Percentiles rank a stretch among this genome's conserved stretches.
Evolutionary conservation across 2,329 filamentous ascomycete species (phyloP).

Genomic region (Cercospora zeina): DNA sequence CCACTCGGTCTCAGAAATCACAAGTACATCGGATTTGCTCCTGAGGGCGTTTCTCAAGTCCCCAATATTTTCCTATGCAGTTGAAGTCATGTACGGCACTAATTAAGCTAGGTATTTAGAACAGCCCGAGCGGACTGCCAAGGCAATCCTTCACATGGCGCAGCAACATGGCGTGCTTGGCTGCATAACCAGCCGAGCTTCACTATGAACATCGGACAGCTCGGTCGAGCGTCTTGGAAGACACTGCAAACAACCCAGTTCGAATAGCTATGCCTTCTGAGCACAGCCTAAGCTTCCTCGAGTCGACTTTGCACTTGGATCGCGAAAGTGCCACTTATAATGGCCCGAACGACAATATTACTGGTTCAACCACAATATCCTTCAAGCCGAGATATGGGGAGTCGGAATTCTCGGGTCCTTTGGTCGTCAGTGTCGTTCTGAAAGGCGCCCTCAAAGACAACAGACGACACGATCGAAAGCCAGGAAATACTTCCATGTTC

Average conservation of each 20-base stretch:
- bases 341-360: background rate
- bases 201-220: background rate
- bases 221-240: too few relatives aligned
- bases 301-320: background rate
- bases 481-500: background rate
- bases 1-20: too few relatives aligned
- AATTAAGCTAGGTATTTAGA: background rate
- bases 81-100: background rate
- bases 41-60: too few relatives aligned
- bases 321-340: background rate
- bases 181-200: background rate
- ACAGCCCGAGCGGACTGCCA: background rate
- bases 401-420: background rate
- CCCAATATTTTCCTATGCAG: background rate
- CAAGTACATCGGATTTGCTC: too few relatives aligned
- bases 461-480: background rate
- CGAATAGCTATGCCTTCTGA: constrained; percentile 3
- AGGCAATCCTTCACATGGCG: background rate
- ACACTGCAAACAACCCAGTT: background rate
- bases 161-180: background rate
- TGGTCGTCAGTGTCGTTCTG: background rate
- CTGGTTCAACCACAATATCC: background rate
- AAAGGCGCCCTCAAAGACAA: background rate
- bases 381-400: background rate
- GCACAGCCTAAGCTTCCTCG: background rate